Base-by-base conservation (phyloP, 2,329 filamentous ascomycete species). In the Aspergillus floridensis region DNA sequence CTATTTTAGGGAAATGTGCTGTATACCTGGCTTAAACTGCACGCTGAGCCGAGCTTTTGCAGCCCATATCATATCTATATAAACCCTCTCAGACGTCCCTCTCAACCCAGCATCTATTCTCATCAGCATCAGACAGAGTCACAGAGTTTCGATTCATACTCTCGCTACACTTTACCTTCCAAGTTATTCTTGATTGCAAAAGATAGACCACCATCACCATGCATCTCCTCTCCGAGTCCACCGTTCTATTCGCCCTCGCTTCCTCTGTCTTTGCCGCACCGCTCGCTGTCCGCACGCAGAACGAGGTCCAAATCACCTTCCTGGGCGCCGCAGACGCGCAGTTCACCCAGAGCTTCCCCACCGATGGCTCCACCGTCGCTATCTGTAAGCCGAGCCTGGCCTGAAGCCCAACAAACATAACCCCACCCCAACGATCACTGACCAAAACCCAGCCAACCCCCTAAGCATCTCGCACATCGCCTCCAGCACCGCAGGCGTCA, bases 381-480 rank as follows among this genome's bases (percentile, higher is more conserved):
- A 68, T 68, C 49, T 49, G 67, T 69, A 56, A 19, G 60, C 58
- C 14, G 22, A 22, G 22, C 22, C 22, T 22, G 4, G 3, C 19
- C 19, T 41, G 11, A 2, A 16, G 5, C 16, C 4, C 22, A 47
- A 8, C 24, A 21, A 56, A 24, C 14, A 16, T 10, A 10, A 26
- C 21, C 22, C 5, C 4, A 5, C 19, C 29, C 22, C 5, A 12
- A 10, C 21, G 32, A 11, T 14, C 12, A 21, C 59, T 59, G 29
- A 61, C 46, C 12, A 4, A 3, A 26, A 1, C 7, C 12, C 31
- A 68, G 66, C 35, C 38, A 67, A 67, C 35, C 48, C 54, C 19
- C 59, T 69, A 29, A 67, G 66, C 48, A 63, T 69, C 38, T 68
- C 65, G n/a, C 60, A 66, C 29, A 67, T 67, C 38, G 38, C 60